These are phyloP conservation scores for Dendrobium nobile DNA, from an alignment of 106 monocot species.

Conservation along the genomic window DNA sequence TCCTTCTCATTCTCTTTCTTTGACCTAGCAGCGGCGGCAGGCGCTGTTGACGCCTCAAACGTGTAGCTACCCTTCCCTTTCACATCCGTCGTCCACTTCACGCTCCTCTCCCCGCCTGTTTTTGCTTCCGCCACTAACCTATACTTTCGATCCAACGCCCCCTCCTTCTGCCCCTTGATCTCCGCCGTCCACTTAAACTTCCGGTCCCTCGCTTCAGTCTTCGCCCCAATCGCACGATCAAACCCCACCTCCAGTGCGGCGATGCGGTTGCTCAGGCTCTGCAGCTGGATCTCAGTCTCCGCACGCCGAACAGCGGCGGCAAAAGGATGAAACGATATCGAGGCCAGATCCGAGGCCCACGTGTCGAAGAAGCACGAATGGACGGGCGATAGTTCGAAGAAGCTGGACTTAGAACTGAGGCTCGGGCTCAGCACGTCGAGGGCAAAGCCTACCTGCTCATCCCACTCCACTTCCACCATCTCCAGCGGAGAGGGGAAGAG, in stretches of 20 bases:
- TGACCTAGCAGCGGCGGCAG: not conserved
- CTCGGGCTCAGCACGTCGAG: constrained; percentile 32
- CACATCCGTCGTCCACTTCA: constrained; percentile 44
- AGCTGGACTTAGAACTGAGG: constrained; percentile 4
- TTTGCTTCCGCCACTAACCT: constrained; percentile 40
- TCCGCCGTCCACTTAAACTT: constrained; percentile 86
- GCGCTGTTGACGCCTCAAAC: constrained; percentile 18
- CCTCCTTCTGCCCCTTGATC: constrained; percentile 34
- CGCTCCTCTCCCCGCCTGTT: constrained; percentile 34
- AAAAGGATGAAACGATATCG: constrained; percentile 5
- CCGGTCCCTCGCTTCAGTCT: constrained; percentile 19
- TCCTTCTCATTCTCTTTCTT: constrained; percentile 2
- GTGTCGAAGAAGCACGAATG: constrained; percentile 14
- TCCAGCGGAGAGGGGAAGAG: not conserved
- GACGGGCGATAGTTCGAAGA: constrained; percentile 7
- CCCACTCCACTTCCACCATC: constrained; percentile 2
- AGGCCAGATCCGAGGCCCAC: constrained; percentile 15
- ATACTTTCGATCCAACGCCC: constrained; percentile 49
- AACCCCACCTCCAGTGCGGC: constrained; percentile 62
- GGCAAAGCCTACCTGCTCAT: constrained; percentile 19
- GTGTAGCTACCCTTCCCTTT: constrained; percentile 32
- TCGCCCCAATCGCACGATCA: constrained; percentile 5
- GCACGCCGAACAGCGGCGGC: constrained; percentile 12
- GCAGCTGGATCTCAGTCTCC: constrained; percentile 34
- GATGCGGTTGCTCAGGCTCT: constrained; percentile 52